These are phyloP conservation scores for Hondaea fermentalgiana DNA, from an alignment of 108 stramenopile genomes.

Conservation along the genomic window DNA sequence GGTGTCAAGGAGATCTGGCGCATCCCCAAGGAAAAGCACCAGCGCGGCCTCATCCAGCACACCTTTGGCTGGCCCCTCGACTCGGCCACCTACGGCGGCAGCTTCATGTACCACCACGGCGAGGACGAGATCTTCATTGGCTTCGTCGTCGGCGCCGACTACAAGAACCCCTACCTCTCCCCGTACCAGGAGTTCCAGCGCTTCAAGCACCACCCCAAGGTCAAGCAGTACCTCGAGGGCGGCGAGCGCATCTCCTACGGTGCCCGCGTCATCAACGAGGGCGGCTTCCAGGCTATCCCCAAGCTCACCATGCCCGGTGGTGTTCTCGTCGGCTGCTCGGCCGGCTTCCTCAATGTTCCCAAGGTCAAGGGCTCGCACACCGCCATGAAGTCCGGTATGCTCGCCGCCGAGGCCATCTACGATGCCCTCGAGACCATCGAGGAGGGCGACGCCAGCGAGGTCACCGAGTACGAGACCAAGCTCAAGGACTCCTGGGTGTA, in stretches of 20 bases:
- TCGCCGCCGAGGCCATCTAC: conserved; percentile 84
- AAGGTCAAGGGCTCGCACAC: conserved; percentile 99
- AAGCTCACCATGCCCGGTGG: conserved; percentile 20
- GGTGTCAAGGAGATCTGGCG: conserved; percentile 99
- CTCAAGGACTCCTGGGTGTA: conserved; percentile 83
- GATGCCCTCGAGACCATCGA: conserved; percentile 53
- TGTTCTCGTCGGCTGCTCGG: conserved; percentile 80
- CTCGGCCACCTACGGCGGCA: conserved; percentile 5
- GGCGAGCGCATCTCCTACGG: conserved; percentile 92
- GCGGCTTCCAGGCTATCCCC: neutral
- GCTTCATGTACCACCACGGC: conserved; percentile 49
- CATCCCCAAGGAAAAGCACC: conserved; percentile 69
- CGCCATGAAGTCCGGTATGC: conserved; percentile 86
- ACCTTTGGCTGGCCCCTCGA: conserved; percentile 93
- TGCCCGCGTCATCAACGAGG: conserved; percentile 56
- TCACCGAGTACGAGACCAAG: conserved; percentile 27
- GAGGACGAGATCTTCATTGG: conserved; percentile 88
- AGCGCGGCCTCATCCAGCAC: conserved; percentile 91
- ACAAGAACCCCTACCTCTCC: conserved; percentile 93
- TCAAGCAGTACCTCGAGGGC: conserved; percentile 45
- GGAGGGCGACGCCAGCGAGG: conserved; percentile 43
- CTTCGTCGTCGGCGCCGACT: conserved; percentile 93
- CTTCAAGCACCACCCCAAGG: conserved; percentile 56
- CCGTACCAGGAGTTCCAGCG: conserved; percentile 97
- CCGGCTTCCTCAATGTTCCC: conserved; percentile 94